Evolutionary conservation across 2,329 filamentous ascomycete genomes (phyloP).

Genomic region (Venturia oleaginea): DNA sequence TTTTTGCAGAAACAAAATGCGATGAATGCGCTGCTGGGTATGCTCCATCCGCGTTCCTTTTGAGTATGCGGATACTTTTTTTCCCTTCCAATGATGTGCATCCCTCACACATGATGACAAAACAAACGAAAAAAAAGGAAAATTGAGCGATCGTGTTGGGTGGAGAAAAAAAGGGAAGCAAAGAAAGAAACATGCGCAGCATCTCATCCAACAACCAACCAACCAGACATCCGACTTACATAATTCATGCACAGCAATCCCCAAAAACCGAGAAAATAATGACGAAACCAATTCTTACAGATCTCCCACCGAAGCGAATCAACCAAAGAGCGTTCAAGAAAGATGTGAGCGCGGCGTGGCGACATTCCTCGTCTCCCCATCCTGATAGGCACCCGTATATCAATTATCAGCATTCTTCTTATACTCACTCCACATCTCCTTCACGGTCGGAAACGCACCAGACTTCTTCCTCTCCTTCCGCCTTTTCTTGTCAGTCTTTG

Average conservation of each 20-base stretch:
- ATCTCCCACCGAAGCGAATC: background rate
- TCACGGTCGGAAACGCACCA: background rate
- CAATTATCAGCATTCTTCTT: slow-evolving; percentile 5
- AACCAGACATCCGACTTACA: background rate
- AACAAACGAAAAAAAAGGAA: background rate
- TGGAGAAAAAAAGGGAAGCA: background rate
- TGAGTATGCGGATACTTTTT: background rate
- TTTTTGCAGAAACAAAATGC: background rate
- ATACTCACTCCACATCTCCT: slow-evolving; percentile 11
- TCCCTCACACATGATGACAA: background rate
- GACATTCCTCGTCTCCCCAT: background rate
- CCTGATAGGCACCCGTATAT: background rate
- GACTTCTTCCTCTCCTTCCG: background rate
- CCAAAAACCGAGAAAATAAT: background rate
- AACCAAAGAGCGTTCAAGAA: background rate
- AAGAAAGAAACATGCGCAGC: background rate
- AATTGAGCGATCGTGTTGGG: background rate
- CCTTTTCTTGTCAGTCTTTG: background rate
- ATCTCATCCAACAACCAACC: background rate
- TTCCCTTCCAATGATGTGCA: background rate
- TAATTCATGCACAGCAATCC: background rate
- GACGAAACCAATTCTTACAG: background rate
- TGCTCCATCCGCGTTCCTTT: background rate
- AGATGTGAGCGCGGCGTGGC: background rate
- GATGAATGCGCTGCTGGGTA: background rate